Percentiles rank a stretch among this genome's conserved stretches.
Evolutionary conservation across 192 early-diverging fungal genomes (phyloP).

Genomic region (Gaertneriomyces sp.): DNA sequence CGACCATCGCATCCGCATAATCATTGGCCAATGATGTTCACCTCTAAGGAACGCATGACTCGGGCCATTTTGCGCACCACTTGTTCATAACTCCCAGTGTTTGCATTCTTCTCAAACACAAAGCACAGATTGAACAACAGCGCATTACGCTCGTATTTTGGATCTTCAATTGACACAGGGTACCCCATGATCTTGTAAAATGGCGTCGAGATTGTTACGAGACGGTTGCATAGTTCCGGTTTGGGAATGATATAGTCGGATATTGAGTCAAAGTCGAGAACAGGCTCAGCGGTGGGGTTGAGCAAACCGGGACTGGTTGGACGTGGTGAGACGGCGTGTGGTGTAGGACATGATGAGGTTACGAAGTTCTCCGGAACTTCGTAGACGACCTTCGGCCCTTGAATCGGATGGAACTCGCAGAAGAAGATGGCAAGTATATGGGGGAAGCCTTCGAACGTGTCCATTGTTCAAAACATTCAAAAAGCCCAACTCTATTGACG

Average conservation of each 20-base stretch:
- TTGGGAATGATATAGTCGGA: constrained; percentile 85
- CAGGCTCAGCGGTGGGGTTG: background rate
- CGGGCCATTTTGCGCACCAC: constrained; percentile 84
- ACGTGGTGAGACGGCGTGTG: background rate
- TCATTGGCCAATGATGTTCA: constrained; percentile 3
- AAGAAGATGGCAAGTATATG: constrained; percentile 75
- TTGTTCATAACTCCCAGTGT: constrained; percentile 79
- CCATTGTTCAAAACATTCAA: constrained; percentile 7
- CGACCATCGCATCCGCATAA: no score
- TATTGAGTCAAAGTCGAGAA: constrained; percentile 73
- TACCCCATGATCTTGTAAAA: constrained; percentile 68
- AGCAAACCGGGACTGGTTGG: background rate
- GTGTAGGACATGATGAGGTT: constrained; percentile 21
- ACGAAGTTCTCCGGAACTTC: constrained; percentile 76
- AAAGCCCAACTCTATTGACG: no score
- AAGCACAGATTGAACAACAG: constrained; percentile 93
- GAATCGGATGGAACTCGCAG: constrained; percentile 69
- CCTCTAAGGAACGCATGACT: constrained; percentile 77
- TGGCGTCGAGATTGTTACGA: constrained; percentile 69
- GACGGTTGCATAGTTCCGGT: constrained; percentile 64
- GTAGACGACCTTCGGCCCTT: constrained; percentile 72
- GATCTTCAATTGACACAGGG: constrained; percentile 69
- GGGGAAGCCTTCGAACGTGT: constrained; percentile 57
- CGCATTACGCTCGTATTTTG: constrained; percentile 72
- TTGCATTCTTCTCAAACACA: constrained; percentile 82